phyloP scores from a whole-genome alignment of 148 eudicot species.

The Vaccinium vitisidaea region DNA sequence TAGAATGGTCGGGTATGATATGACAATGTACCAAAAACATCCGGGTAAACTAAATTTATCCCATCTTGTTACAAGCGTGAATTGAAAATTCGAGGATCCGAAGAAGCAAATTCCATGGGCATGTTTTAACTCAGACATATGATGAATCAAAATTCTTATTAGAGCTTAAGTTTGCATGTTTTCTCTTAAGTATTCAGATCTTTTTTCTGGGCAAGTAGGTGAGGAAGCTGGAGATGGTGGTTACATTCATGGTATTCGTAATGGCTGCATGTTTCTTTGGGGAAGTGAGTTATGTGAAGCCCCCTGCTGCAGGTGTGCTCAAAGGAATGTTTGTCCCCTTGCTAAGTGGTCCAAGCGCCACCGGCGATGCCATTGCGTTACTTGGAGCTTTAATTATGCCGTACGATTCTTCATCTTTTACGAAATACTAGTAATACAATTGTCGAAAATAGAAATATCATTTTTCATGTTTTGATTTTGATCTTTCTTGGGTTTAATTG shows the following conservation, averaged over 20 bases:
- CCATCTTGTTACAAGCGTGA: background rate
- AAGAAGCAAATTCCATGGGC: background rate
- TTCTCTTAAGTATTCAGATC: background rate
- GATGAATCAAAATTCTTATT: background rate
- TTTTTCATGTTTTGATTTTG: background rate
- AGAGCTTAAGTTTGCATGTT: background rate
- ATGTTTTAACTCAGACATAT: background rate
- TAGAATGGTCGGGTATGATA: too few relatives aligned
- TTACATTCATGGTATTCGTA: conserved; percentile 50
- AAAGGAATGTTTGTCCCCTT: conserved; percentile 69
- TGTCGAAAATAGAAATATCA: background rate
- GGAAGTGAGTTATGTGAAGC: conserved; percentile 61
- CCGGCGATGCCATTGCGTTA: conserved; percentile 68
- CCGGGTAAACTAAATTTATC: too few relatives aligned
- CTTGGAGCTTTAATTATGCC: conserved; percentile 78
- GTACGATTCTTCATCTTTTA: conserved; percentile 30
- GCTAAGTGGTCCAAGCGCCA: conserved; percentile 53
- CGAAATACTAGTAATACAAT: background rate
- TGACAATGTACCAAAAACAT: too few relatives aligned
- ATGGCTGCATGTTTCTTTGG: conserved; percentile 82
- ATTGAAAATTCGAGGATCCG: background rate
- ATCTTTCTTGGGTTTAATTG: background rate
- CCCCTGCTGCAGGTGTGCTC: conserved; percentile 45
- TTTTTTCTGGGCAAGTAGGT: conserved; percentile 29
- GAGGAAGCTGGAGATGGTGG: conserved; percentile 66